A percentile compares a stretch with the other conserved stretches of the same genome.
Conservation (phyloP, 2,329 filamentous ascomycete species). For the Dactylonectria macrodidyma region DNA sequence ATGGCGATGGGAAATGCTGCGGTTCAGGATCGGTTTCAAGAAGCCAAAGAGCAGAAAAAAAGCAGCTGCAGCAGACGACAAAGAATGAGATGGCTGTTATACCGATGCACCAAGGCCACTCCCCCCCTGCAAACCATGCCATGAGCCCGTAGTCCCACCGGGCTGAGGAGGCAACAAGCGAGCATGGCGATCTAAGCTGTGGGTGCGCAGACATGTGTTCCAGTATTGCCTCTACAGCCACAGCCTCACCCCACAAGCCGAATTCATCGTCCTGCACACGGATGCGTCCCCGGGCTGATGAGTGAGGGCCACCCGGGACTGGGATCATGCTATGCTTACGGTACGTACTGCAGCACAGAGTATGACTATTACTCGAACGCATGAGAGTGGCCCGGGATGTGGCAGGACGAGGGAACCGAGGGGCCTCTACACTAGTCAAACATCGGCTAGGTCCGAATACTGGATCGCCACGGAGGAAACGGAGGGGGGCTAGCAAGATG, state of each 20-base stretch:
- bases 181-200: constrained; percentile 14
- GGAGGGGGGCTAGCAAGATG: neutral
- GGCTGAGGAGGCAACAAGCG: neutral
- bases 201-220: neutral
- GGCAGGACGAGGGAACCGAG: constrained; percentile 4
- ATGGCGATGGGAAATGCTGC: constrained; percentile 32
- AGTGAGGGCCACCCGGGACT: constrained; percentile 7
- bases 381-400: constrained; percentile 2
- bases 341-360: neutral
- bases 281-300: constrained; percentile 10
- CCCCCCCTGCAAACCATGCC: neutral
- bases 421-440: constrained; percentile 15
- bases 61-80: neutral
- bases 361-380: too few relatives aligned
- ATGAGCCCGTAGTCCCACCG: neutral
- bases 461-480: neutral
- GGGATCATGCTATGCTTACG: constrained; percentile 8
- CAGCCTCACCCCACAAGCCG: constrained; percentile 4
- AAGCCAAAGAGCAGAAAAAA: constrained; percentile 18
- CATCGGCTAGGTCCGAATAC: constrained; percentile 1
- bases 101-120: constrained; percentile 8
- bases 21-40: constrained; percentile 15
- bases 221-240: neutral
- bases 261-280: constrained; percentile 6
- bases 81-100: constrained; percentile 22